A percentile compares a stretch with the other conserved stretches of the same genome.
These are phyloP conservation scores for Fraxinus ornus DNA, from an alignment of 305 asterid genomes.

Conservation along the genomic window DNA sequence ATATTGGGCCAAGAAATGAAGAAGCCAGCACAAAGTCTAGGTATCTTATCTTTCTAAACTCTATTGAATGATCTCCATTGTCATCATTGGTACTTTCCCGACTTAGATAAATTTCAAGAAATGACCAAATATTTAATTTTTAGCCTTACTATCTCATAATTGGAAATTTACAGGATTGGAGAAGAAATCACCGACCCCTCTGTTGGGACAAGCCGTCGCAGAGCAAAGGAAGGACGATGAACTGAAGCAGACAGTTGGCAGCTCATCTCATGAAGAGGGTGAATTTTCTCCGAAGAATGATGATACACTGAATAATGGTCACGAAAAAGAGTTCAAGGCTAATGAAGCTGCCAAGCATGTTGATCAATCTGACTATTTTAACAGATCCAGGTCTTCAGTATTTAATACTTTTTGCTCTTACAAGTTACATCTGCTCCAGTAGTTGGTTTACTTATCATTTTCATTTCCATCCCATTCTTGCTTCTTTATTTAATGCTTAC, in stretches of 20 bases:
- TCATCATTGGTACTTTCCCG: slow-evolving; percentile 14
- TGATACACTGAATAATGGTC: slow-evolving; percentile 43
- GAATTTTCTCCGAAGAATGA: slow-evolving; percentile 51
- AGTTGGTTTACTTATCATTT: background rate
- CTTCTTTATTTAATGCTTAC: background rate
- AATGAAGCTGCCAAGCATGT: slow-evolving; percentile 30
- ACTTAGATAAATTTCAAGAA: slow-evolving; percentile 3
- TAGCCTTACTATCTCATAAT: background rate
- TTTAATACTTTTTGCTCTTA: slow-evolving; percentile 1
- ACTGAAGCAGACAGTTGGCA: slow-evolving; percentile 26
- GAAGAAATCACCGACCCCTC: slow-evolving; percentile 31
- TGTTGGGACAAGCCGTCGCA: slow-evolving; percentile 24
- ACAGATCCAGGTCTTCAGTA: slow-evolving; percentile 58
- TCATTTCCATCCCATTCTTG: background rate
- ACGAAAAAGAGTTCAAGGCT: slow-evolving; percentile 29
- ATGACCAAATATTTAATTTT: slow-evolving; percentile 5
- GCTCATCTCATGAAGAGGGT: slow-evolving; percentile 54
- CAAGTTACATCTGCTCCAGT: slow-evolving; percentile 5
- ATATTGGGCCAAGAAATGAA: slow-evolving; percentile 29
- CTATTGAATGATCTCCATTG: slow-evolving; percentile 9
- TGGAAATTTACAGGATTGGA: slow-evolving; percentile 35
- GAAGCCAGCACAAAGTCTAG: slow-evolving; percentile 36
- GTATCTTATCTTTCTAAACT: slow-evolving; percentile 27
- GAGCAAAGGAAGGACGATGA: slow-evolving; percentile 35
- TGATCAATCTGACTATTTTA: slow-evolving; percentile 35